A percentile compares a stretch with the other conserved stretches of the same genome.
Conservation (phyloP, 805 yeast species). For the Torulaspora maleeae region DNA sequence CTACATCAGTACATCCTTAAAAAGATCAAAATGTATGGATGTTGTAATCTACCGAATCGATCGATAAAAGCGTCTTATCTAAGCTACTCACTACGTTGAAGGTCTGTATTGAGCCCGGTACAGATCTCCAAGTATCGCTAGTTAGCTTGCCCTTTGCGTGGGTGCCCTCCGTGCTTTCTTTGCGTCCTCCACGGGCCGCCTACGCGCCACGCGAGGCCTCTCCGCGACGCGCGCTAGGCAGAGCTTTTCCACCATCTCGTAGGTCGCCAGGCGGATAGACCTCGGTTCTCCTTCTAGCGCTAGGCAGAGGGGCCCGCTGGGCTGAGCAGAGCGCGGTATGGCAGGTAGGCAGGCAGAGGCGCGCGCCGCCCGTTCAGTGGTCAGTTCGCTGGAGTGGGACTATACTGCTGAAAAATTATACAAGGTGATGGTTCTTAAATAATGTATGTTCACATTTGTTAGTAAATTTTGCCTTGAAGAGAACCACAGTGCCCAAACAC, state of each 20-base stretch:
- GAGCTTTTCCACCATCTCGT: not conserved
- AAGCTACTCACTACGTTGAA: too few relatives aligned
- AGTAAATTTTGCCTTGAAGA: constrained; percentile 1
- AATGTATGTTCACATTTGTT: not conserved
- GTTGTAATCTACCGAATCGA: not conserved
- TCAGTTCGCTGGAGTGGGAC: not conserved
- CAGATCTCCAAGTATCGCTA: too few relatives aligned
- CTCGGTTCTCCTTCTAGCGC: not conserved
- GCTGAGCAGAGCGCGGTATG: not conserved
- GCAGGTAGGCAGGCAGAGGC: not conserved
- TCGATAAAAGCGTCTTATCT: not conserved
- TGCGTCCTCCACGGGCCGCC: not conserved
- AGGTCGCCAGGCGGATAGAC: not conserved
- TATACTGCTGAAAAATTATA: constrained; percentile 5
- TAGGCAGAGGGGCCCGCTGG: not conserved
- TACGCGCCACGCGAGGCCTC: not conserved
- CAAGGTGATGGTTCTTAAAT: not conserved
- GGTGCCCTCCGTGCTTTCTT: not conserved
- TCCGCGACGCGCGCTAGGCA: not conserved
- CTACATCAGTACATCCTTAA: not conserved
- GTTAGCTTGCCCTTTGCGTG: not conserved
- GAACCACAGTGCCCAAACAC: constrained; percentile 16
- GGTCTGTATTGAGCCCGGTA: too few relatives aligned
- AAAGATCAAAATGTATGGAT: not conserved
- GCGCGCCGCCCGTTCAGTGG: not conserved